These are phyloP conservation scores for Pholiota molesta DNA, from an alignment of 768 basidiomycete species.

Conservation along the genomic window DNA sequence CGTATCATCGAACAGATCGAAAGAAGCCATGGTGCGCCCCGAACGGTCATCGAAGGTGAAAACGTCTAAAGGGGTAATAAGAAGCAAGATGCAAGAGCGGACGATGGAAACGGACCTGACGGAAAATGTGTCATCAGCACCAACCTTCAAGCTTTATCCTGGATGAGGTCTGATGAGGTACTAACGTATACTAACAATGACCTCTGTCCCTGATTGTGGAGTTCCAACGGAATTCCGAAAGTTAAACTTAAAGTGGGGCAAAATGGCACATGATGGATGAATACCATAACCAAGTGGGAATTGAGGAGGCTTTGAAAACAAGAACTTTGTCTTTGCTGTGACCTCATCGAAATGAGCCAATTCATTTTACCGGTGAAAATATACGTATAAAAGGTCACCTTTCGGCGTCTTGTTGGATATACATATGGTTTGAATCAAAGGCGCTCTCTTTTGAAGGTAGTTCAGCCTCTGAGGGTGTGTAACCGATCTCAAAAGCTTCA, in stretches of 20 bases:
- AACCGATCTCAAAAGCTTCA: too few relatives aligned
- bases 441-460: too few relatives aligned
- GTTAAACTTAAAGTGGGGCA: not conserved
- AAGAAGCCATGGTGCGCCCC: not conserved
- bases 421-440: too few relatives aligned
- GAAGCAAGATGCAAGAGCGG: slow-evolving; percentile 11
- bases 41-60: not conserved
- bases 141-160: not conserved
- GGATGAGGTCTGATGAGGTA: too few relatives aligned
- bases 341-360: not conserved
- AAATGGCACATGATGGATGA: not conserved
- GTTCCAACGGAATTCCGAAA: not conserved
- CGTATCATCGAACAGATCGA: not conserved
- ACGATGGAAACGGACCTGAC: slow-evolving; percentile 26
- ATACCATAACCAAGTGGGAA: not conserved
- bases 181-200: not conserved
- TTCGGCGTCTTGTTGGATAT: too few relatives aligned
- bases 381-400: not conserved
- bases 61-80: not conserved
- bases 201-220: not conserved
- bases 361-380: not conserved
- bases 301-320: not conserved
- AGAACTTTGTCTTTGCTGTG: not conserved
- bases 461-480: too few relatives aligned
- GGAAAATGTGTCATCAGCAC: not conserved